Percentiles rank a stretch among this genome's conserved stretches.
Evolutionary conservation across 352 stramenopile species (phyloP).

Genomic region (Phytophthora cajani): DNA sequence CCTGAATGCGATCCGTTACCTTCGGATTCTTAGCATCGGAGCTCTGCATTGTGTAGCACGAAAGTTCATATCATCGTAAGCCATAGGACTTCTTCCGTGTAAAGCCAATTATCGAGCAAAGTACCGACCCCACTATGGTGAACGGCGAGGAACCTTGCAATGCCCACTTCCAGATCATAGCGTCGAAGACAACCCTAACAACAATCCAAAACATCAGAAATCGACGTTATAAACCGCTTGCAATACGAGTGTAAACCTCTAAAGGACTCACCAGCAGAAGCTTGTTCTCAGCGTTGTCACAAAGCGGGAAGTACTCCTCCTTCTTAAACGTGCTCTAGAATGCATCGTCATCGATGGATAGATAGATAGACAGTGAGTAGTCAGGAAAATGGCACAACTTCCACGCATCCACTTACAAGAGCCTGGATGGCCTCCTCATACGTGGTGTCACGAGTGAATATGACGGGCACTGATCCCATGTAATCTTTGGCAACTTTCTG

Average conservation of each 20-base stretch:
- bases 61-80: not conserved
- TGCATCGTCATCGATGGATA: not conserved
- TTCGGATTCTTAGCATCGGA: constrained; percentile 59
- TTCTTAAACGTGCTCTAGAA: constrained; percentile 66
- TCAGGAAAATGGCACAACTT: not conserved
- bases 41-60: constrained; percentile 41
- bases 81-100: not conserved
- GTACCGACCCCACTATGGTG: constrained; percentile 54
- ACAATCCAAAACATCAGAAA: not conserved
- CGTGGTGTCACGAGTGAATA: constrained; percentile 79
- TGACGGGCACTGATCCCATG: constrained; percentile 56
- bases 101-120: not conserved
- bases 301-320: constrained; percentile 83
- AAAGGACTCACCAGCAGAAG: constrained; percentile 53
- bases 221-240: not conserved
- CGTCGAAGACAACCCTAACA: constrained; percentile 66
- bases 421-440: constrained; percentile 73
- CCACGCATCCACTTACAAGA: constrained; percentile 40
- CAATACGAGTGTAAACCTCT: not conserved
- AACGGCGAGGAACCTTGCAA: constrained; percentile 73
- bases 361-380: not conserved
- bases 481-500: constrained; percentile 70
- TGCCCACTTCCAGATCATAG: constrained; percentile 75
- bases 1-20: constrained; percentile 69
- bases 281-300: constrained; percentile 56